Conservation (phyloP, 306 rosid genomes). For the Cicer chorassanicum region DNA sequence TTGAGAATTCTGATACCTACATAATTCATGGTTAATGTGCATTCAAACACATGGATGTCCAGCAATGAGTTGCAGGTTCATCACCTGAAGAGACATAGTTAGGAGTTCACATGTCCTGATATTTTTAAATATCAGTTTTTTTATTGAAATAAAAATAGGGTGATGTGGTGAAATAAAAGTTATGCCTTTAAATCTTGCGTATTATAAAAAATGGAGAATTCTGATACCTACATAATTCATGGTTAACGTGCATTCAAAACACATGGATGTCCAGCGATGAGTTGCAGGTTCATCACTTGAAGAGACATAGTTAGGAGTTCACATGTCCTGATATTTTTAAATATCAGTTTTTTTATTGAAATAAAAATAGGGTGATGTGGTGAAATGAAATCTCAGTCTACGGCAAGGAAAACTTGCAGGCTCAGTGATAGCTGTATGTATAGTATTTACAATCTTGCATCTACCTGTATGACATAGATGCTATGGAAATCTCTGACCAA, state of each 20-base stretch:
- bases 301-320: slow-evolving; percentile 8
- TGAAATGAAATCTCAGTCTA: not conserved
- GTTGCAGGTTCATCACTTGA: slow-evolving; percentile 35
- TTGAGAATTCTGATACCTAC: slow-evolving; percentile 14
- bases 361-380: not conserved
- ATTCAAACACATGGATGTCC: slow-evolving; percentile 22
- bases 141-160: not conserved
- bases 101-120: slow-evolving; percentile 17
- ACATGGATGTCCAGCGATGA: slow-evolving; percentile 7
- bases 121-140: slow-evolving; percentile 9
- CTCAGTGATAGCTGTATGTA: not conserved
- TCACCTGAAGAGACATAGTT: slow-evolving; percentile 17
- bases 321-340: slow-evolving; percentile 22
- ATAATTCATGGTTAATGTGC: slow-evolving; percentile 9
- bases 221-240: slow-evolving; percentile 7
- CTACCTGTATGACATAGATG: slow-evolving; percentile 5
- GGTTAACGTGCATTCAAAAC: slow-evolving; percentile 25
- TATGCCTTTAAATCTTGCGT: slow-evolving; percentile 16
- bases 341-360: not conserved
- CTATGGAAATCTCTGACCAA: not conserved
- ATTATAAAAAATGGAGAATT: slow-evolving; percentile 25
- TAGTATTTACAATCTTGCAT: not conserved
- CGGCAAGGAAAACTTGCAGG: not conserved
- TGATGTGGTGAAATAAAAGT: not conserved
- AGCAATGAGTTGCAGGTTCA: slow-evolving; percentile 29